Evolutionary conservation across 495 filamentous ascomycete species (phyloP).

Genomic region (Penicillium cinerascens): DNA sequence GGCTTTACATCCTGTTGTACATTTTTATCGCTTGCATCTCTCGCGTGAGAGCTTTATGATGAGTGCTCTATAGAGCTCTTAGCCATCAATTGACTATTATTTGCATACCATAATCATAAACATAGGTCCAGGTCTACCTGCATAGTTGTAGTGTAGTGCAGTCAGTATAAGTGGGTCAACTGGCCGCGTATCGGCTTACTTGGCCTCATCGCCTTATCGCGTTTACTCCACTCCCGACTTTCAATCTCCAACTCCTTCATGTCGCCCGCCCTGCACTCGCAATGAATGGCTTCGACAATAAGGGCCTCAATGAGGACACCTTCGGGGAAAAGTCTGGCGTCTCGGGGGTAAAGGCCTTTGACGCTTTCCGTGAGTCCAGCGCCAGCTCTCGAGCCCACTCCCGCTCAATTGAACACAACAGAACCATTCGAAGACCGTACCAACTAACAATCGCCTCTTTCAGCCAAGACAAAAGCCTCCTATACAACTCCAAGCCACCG

Average conservation of each 20-base stretch:
- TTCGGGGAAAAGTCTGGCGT: conserved; percentile 69
- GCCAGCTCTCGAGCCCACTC: background rate
- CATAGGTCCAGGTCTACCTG: no score
- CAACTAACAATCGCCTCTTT: conserved; percentile 3
- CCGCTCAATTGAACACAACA: background rate
- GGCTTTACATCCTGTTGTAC: conserved; percentile 21
- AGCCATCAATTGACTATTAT: conserved; percentile 9
- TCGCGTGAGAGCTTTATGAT: conserved; percentile 15
- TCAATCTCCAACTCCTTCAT: conserved; percentile 23
- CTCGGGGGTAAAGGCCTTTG: conserved; percentile 73
- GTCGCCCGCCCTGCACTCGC: conserved; percentile 24
- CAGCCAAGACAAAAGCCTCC: conserved; percentile 94
- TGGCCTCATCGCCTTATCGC: conserved; percentile 36
- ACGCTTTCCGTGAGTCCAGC: conserved; percentile 86
- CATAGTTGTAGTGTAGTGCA: background rate
- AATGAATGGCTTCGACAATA: conserved; percentile 71
- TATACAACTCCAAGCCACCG: conserved; percentile 77
- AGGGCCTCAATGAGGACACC: conserved; percentile 68
- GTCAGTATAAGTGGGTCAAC: conserved; percentile 5
- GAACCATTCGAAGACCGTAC: background rate
- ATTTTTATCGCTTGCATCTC: conserved; percentile 30
- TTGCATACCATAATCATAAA: background rate
- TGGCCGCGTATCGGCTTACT: conserved; percentile 28
- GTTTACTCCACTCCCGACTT: conserved; percentile 15
- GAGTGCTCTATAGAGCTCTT: conserved; percentile 17